Base-by-base conservation (phyloP, 2,329 filamentous ascomycete species). In the Epichloe sibirici region DNA sequence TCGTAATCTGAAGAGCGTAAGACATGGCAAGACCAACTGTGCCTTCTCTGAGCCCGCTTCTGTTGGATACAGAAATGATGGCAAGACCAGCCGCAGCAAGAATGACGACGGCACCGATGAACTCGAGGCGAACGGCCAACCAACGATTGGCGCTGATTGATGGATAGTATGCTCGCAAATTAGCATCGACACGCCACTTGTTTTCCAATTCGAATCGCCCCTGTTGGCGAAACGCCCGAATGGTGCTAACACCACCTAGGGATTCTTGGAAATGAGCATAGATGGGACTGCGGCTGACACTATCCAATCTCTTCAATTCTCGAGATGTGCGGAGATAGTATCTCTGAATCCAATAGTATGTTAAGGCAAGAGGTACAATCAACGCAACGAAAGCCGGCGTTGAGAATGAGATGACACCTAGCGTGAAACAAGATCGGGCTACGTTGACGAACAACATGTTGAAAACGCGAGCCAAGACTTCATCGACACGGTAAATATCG, bases 251-350 rank as follows among this genome's bases (percentile, higher is more conserved):
- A 44, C 93, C 93, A 56, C 89, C 91, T 9, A 98, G 79, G 2
- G 90, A 94, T 71, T 98, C 94, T 66, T 98, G 93, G 73, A 98
- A 98, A 69, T 98, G 94, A 6, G 93, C 93, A 67, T 90, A 98
- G 62, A 98, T 95, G 28, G 94, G 94, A 67, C 90, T 96, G 62
- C 90, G 85, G 66, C 86, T 95, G 59, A 97, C 86, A 66, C 90
- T 96, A 70, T 98, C 93, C 54, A 98, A 77, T 58, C 93, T 81
- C 75, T 98, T 98, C 58, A 98, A 78, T 72, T 98, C 94, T 57
- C 94, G 86, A 54, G 93, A 98, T 13, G 93, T 96, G 57, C 90
- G 82, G 48, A 98, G 80, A 68, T 98, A 98, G 75, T 98, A 98
- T 62, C 90, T 84, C 69, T 98, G 93, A 61, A 97, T 95, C 71